A percentile compares a stretch with the other conserved stretches of the same genome.
Evolutionary conservation across 1,139 yeast genomes (phyloP).

Genomic region (Taiozyma sp.): DNA sequence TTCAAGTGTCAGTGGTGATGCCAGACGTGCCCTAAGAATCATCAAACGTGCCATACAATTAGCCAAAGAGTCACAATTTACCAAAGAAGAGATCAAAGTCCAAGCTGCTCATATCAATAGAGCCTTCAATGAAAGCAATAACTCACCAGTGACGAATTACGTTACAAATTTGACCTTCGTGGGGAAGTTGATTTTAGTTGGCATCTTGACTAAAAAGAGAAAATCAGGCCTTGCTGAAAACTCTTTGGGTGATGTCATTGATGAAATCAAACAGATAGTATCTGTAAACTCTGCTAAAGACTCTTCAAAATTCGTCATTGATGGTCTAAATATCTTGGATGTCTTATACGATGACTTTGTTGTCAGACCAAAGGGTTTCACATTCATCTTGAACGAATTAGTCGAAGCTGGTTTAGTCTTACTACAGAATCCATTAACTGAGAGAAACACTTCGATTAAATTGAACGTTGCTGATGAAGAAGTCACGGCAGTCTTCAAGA

Average conservation of each 20-base stretch:
- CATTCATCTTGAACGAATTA: conserved; percentile 56
- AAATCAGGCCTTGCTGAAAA: conserved; percentile 73
- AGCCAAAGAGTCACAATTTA: conserved; percentile 38
- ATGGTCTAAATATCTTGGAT: conserved; percentile 25
- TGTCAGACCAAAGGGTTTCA: conserved; percentile 41
- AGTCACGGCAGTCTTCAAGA: conserved; percentile 49
- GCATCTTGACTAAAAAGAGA: conserved; percentile 58
- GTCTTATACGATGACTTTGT: conserved; percentile 25
- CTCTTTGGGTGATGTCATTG: conserved; percentile 69
- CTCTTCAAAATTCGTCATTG: conserved; percentile 25
- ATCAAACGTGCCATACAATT: conserved; percentile 89
- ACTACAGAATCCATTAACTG: conserved; percentile 60
- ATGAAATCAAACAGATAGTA: conserved; percentile 58
- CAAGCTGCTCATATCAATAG: conserved; percentile 65
- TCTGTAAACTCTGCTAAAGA: conserved; percentile 28
- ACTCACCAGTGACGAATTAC: conserved; percentile 63
- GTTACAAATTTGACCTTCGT: conserved; percentile 60
- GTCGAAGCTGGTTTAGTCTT: conserved; percentile 74
- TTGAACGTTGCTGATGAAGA: conserved; percentile 72
- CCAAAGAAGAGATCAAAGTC: conserved; percentile 43
- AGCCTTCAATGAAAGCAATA: conserved; percentile 79
- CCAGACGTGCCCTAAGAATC: conserved; percentile 85
- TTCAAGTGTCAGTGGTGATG: conserved; percentile 97
- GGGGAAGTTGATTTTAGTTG: conserved; percentile 66
- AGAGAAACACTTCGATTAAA: conserved; percentile 58